phyloP scores from a whole-genome alignment of 331 rosid species.

The Rhamnella rubrinervis region DNA sequence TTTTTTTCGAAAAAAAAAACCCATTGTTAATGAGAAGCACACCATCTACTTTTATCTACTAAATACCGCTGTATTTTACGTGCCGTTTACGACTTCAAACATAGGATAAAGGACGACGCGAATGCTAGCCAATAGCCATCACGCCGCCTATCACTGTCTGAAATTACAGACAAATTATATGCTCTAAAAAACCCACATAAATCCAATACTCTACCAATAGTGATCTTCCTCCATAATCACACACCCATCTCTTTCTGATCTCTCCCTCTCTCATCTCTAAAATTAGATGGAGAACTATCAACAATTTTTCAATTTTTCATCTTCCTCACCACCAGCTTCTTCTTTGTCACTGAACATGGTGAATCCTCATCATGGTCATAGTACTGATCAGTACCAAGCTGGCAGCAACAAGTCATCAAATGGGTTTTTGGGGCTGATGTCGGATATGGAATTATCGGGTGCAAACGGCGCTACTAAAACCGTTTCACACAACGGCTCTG shows the following conservation, averaged over 20 bases:
- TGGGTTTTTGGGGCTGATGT: constrained; percentile 34
- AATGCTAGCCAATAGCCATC: constrained; percentile 18
- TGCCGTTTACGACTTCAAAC: constrained; percentile 38
- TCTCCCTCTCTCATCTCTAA: neutral
- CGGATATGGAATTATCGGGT: constrained; percentile 26
- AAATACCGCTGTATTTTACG: constrained; percentile 22
- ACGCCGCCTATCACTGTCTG: constrained; percentile 30
- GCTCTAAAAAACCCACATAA: neutral
- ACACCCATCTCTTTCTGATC: neutral
- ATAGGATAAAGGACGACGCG: constrained; percentile 4
- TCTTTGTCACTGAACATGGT: constrained; percentile 28
- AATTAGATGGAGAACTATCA: constrained; percentile 29
- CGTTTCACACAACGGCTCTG: constrained; percentile 14
- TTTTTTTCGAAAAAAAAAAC: neutral
- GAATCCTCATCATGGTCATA: neutral
- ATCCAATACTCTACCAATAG: neutral
- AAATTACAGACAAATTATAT: neutral
- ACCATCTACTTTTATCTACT: neutral
- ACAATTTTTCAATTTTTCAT: constrained; percentile 15
- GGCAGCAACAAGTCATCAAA: constrained; percentile 5
- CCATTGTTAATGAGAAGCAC: too few relatives aligned
- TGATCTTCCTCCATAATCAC: neutral
- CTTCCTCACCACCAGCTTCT: constrained; percentile 14
- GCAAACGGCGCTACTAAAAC: neutral
- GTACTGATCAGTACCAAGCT: neutral